Percentiles rank a stretch among this genome's conserved stretches.
These are phyloP conservation scores for Hypomontagnella monticulosa DNA, from an alignment of 495 filamentous ascomycete species.

Conservation along the genomic window DNA sequence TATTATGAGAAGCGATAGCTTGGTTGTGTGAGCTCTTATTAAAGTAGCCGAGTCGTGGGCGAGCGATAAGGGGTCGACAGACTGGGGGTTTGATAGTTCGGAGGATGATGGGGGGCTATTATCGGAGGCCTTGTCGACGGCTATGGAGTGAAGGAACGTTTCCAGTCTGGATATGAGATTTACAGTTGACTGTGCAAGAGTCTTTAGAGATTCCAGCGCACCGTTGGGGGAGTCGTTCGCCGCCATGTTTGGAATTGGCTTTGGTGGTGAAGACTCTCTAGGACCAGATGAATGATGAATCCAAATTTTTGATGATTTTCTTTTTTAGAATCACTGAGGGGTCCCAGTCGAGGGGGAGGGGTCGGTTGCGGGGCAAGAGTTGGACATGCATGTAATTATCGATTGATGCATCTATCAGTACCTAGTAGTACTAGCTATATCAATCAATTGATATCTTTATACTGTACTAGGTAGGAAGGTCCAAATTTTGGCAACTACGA, in stretches of 20 bases:
- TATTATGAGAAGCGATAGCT: constrained; percentile 84
- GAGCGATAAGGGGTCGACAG: constrained; percentile 61
- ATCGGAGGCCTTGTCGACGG: constrained; percentile 25
- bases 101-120: neutral
- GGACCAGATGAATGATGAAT: no score
- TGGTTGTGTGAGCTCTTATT: constrained; percentile 83
- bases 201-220: constrained; percentile 51
- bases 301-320: neutral
- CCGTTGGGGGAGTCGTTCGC: constrained; percentile 14
- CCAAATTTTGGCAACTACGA: no score
- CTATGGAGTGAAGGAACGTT: constrained; percentile 42
- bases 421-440: no score
- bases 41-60: constrained; percentile 69
- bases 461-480: no score
- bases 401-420: neutral
- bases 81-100: constrained; percentile 11
- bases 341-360: neutral
- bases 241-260: neutral
- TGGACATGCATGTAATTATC: neutral
- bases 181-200: constrained; percentile 42
- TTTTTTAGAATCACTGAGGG: neutral
- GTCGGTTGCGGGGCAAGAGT: neutral
- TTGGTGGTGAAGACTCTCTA: neutral
- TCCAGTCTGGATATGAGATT: constrained; percentile 52
- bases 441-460: no score